Percentiles rank a stretch among this genome's conserved stretches.
Evolutionary conservation across 768 basidiomycete species (phyloP).

Genomic region (Boletus huronensis): DNA sequence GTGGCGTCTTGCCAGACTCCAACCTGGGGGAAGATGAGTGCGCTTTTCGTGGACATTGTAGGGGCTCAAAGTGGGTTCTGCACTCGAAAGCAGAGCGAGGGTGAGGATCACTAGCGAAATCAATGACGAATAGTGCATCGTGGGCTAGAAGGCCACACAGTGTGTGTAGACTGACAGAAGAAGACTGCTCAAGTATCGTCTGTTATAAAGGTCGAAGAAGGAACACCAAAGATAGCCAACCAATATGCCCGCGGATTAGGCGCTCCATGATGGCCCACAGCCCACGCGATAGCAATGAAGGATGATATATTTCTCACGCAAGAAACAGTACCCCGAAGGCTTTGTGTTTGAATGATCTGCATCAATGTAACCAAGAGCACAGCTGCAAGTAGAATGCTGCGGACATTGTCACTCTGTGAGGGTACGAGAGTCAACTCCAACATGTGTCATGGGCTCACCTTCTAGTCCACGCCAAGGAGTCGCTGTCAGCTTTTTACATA

Average conservation of each 20-base stretch:
- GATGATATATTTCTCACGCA: not conserved
- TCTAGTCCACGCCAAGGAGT: not conserved
- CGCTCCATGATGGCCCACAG: not conserved
- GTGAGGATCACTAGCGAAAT: conserved; percentile 6
- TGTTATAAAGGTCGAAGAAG: not conserved
- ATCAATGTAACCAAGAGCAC: not conserved
- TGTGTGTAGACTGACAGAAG: not conserved
- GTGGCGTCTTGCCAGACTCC: conserved; percentile 37
- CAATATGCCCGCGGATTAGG: not conserved
- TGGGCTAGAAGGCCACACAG: not conserved
- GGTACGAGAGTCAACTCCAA: not conserved
- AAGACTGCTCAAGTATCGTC: not conserved
- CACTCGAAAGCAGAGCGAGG: conserved; percentile 16
- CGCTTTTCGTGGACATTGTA: conserved; percentile 42
- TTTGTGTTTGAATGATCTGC: not conserved
- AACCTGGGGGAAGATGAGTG: conserved; percentile 31
- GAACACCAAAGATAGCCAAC: not conserved
- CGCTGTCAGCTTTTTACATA: not conserved
- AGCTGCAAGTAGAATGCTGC: too few species aligned
- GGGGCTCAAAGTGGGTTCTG: conserved; percentile 9
- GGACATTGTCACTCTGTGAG: not conserved
- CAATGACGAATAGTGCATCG: conserved; percentile 12
- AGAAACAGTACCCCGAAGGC: not conserved
- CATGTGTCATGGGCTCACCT: not conserved
- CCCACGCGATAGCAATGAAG: not conserved